Evolutionary conservation across 2,329 filamentous ascomycete species (phyloP).

Genomic region (Arthrobotrys conoides): DNA sequence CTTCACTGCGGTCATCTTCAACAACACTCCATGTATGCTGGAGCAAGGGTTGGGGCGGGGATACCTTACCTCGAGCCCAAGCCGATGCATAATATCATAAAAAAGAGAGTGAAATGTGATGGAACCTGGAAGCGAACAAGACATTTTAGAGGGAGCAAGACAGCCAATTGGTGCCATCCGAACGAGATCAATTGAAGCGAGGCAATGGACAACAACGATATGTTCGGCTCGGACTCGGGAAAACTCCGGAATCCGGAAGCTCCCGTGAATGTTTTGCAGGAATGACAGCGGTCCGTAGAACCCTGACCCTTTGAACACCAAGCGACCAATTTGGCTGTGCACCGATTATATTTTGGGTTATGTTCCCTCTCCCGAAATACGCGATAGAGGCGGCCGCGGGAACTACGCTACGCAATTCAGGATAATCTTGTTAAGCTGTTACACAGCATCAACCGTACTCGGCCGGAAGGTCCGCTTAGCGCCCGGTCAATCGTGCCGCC

Average conservation of each 20-base stretch:
- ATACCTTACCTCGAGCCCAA: neutral
- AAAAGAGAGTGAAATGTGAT: constrained; percentile 4
- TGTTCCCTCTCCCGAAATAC: neutral
- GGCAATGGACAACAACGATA: neutral
- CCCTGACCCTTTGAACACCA: neutral
- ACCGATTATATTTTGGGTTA: neutral
- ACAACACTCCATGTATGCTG: neutral
- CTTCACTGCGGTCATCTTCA: neutral
- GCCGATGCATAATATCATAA: constrained; percentile 13
- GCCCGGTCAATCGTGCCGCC: constrained; percentile 12
- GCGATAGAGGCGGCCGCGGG: neutral
- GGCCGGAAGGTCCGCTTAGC: constrained; percentile 16
- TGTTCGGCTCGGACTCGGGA: neutral
- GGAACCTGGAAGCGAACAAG: neutral
- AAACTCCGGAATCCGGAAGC: constrained; percentile 1
- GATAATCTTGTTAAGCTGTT: constrained; percentile 7
- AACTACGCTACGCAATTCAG: constrained; percentile 1
- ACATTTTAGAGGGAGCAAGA: neutral
- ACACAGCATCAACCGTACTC: constrained; percentile 21
- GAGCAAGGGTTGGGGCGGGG: constrained; percentile 19
- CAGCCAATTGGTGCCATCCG: neutral
- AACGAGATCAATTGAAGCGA: neutral
- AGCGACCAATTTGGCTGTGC: neutral
- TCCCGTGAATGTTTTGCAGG: neutral
- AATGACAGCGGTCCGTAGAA: neutral